Percentiles rank a stretch among this genome's conserved stretches.
Evolutionary conservation across 2,329 filamentous ascomycete genomes (phyloP).

Genomic region (Orbilia ellipsospora): DNA sequence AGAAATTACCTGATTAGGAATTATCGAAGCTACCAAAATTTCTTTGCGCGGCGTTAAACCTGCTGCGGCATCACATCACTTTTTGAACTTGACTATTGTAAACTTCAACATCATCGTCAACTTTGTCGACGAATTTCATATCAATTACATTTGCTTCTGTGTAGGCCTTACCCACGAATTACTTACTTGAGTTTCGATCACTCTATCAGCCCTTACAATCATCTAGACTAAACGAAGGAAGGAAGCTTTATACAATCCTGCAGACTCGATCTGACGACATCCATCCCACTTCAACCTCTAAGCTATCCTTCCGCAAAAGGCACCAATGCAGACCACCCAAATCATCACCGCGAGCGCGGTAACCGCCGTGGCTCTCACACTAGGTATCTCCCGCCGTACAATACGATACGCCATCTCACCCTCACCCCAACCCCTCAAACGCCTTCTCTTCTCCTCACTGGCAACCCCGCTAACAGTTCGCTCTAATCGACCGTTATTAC

Average conservation of each 20-base stretch:
- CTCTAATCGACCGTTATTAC: not conserved
- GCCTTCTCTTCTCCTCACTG: not conserved
- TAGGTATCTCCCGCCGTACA: conserved; percentile 22
- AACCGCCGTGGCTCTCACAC: conserved; percentile 50
- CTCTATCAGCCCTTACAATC: too few species aligned
- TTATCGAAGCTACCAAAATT: conserved; percentile 51
- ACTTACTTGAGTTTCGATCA: too few species aligned
- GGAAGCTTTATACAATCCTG: too few species aligned
- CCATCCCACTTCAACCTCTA: not conserved
- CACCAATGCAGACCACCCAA: conserved; percentile 42
- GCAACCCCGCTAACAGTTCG: not conserved
- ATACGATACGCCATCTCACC: not conserved
- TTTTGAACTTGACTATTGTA: not conserved
- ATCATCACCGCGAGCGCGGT: conserved; percentile 53
- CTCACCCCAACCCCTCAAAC: conserved; percentile 11
- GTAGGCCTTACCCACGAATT: too few species aligned
- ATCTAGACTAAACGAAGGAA: too few species aligned
- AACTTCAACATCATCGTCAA: too few species aligned
- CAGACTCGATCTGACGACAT: too few species aligned
- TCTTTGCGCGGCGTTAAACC: conserved; percentile 29
- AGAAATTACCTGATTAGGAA: not conserved
- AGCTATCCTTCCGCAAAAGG: not conserved
- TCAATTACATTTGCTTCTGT: too few species aligned
- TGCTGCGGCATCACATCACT: not conserved
- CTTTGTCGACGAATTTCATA: too few species aligned